Base-by-base conservation (phyloP, 495 filamentous ascomycete genomes). In the Articulospora tetracladia region DNA sequence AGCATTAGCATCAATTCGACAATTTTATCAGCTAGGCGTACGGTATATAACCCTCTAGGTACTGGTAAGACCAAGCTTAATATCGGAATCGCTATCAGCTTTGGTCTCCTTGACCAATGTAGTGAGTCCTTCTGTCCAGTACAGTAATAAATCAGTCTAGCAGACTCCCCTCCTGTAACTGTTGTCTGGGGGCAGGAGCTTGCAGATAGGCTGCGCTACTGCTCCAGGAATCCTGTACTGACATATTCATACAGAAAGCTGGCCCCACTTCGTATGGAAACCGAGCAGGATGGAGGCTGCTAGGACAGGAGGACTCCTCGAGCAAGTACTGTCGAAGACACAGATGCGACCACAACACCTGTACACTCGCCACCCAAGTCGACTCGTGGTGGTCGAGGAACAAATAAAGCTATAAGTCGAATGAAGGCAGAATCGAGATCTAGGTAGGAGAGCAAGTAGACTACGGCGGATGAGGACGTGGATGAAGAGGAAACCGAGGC, bases 281-380 rank as follows among this genome's bases (percentile, higher is more conserved):
- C n/a, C n/a, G n/a, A n/a, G n/a, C n/a, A n/a, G n/a, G n/a, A n/a
- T n/a, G n/a, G n/a, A n/a, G n/a, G n/a, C n/a, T n/a, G n/a, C n/a
- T n/a, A n/a, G n/a, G n/a, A n/a, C n/a, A n/a, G n/a, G n/a, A n/a
- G n/a, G n/a, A n/a, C n/a, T n/a, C n/a, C n/a, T n/a, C 71, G 76
- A 44, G 72, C 73, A 26, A 83, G 78, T 57, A 82, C 79, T 13
- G 76, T 81, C 17, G 83, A 84, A 10, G 81, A 83, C 41, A 81
- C 81, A 0, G 83, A 84, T 55, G 75, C 73, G 27, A 72, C 68
- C 22, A 59, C 39, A 32, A 68, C 63, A 34, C 68, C 68, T 25
- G 59, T 56, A 28, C 25, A 30, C 8, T 64, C 65, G 1, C 55
- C 63, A 30, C 49, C 61, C 1, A 65, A 61, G 55, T 34, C 50